phyloP scores from a whole-genome alignment of 306 rosid species.

The Adenanthera pavonina region DNA sequence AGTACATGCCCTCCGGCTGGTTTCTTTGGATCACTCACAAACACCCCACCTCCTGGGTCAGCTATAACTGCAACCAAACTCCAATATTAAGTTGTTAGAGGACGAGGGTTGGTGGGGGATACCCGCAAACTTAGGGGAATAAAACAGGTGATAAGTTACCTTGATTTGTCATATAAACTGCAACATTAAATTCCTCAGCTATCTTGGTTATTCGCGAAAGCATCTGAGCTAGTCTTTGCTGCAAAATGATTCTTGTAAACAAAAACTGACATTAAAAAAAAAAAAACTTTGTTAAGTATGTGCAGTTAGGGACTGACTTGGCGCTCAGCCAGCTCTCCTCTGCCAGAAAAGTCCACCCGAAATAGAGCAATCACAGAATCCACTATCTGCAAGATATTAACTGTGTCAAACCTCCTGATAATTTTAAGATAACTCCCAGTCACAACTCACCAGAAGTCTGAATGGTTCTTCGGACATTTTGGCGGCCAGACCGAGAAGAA shows the following conservation, averaged over 20 bases:
- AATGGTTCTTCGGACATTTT: constrained; percentile 98
- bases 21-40: constrained; percentile 92
- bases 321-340: constrained; percentile 99
- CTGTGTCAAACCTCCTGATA: constrained; percentile 33
- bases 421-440: constrained; percentile 2
- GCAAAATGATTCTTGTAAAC: constrained; percentile 49
- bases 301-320: constrained; percentile 59
- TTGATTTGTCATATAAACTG: constrained; percentile 96
- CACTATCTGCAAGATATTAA: constrained; percentile 65
- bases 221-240: constrained; percentile 97
- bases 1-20: constrained; percentile 97
- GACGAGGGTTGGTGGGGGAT: too few relatives aligned
- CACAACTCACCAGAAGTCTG: constrained; percentile 81
- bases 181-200: constrained; percentile 93
- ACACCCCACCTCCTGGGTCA: constrained; percentile 95
- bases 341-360: constrained; percentile 91
- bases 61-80: constrained; percentile 78
- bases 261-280: not conserved
- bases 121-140: not conserved
- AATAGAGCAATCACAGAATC: constrained; percentile 92
- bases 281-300: not conserved
- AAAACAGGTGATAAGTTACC: constrained; percentile 51
- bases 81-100: constrained; percentile 4
- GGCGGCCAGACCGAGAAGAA: constrained; percentile 93
- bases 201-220: constrained; percentile 88